Conservation (phyloP, 78 protist genomes). For the Isochrysis galbana region DNA sequence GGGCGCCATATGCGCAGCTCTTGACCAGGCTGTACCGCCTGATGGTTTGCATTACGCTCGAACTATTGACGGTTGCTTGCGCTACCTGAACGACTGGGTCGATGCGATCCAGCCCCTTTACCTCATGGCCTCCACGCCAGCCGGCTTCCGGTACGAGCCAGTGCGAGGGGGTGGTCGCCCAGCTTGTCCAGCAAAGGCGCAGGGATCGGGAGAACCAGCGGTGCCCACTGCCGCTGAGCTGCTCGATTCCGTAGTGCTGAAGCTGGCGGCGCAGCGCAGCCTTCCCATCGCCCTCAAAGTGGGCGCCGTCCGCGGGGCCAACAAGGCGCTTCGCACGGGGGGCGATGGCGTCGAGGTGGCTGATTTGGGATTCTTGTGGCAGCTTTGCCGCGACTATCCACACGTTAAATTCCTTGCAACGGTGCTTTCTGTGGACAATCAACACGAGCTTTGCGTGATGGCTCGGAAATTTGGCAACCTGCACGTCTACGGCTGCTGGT, state of each 20-base stretch:
- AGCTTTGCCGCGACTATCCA: not conserved
- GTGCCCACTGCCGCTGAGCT: not conserved
- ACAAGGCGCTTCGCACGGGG: not conserved
- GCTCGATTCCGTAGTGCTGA: not conserved
- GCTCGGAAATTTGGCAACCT: constrained; percentile 23
- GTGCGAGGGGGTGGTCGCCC: no score
- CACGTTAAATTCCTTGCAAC: not conserved
- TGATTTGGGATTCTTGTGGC: not conserved
- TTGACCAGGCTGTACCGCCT: not conserved
- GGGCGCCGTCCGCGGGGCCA: not conserved
- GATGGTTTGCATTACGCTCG: not conserved
- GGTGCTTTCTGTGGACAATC: not conserved
- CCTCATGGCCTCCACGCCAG: constrained; percentile 22
- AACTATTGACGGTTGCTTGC: not conserved
- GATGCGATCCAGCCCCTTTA: not conserved
- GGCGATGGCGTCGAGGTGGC: constrained; percentile 32
- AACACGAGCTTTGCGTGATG: constrained; percentile 36
- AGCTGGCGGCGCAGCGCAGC: not conserved
- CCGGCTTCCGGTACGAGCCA: not conserved
- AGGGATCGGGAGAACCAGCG: not conserved
- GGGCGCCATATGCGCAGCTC: not conserved
- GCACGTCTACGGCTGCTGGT: constrained; percentile 38
- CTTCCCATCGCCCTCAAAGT: constrained; percentile 3
- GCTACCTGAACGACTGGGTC: not conserved
- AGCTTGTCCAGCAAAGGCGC: not conserved